Base-by-base conservation (phyloP, 768 basidiomycete genomes). In the Tricholoma hemisulphureum region DNA sequence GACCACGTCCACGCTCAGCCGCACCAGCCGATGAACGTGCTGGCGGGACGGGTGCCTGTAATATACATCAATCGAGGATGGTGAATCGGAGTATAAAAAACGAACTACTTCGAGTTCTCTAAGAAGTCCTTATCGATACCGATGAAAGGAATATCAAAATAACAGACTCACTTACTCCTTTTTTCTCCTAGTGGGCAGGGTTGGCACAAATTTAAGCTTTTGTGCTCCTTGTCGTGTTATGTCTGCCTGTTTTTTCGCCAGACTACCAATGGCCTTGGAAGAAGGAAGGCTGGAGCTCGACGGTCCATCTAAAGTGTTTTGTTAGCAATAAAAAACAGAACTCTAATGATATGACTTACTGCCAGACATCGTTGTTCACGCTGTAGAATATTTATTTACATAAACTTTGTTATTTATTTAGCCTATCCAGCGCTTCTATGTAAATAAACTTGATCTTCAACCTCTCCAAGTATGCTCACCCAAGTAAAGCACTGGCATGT, bases 141-240 rank as follows among this genome's bases (percentile, higher is more conserved):
- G 16, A 56, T 31, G 51, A n/a, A n/a, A 37, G 51, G 2, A 41
- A 54, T 3, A 23, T 5, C 1, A 14, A 54, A 45, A 14, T 41
- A 13, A 41, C 39, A 48, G 41, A 68, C 70, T 66, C 61, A 81
- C 85, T 78, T 73, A 90, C 86, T 89, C 88, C 77, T 90, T 91
- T 77, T 87, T 89, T 62, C 90, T 82, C 62, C 88, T 76, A n/a
- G 81, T 70, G 13, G 89, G 89, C 53, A 92, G 77, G 6, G 86
- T 88, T 0, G 91, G 91, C 7, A 87, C 83, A 63, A 93, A 93
- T 69, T 89, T 91, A 71, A 91, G 82, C 69, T 85, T 92, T 65
- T 85, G 85, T 1, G 86, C 80, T 43, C 89, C 88, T 58, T 87
- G 83, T 39, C 89, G 79, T 14, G 89, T 91, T 51, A 87, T 83